Base-by-base conservation (phyloP, 805 yeast species). In the Pachysolen tannophilus region DNA sequence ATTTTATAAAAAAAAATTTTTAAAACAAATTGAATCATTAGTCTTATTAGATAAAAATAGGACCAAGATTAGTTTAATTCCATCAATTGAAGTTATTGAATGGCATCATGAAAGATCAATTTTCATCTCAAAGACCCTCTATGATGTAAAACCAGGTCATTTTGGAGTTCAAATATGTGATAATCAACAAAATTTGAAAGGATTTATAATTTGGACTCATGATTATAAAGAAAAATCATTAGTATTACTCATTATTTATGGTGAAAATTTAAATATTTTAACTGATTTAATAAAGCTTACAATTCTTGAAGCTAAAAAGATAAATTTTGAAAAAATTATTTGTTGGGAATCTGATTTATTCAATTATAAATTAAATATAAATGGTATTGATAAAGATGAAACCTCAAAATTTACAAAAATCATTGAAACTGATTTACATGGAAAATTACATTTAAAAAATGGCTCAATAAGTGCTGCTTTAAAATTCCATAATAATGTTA, bases 201-300 rank as follows among this genome's bases (percentile, higher is more conserved):
- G 63, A 16, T 70, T 64, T 42, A 49, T 65, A 7, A 43, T 65
- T 11, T 72, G 75, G 75, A 58, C 54, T 30, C 69, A 64, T 35
- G 65, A 65, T 29, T 39, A 36, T 23, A 28, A 31, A 8, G 34
- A 32, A 3, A 39, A 43, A 15, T n/a, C 25, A 3, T 38, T 48
- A 2, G 28, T 34, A 3, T 33, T 55, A 10, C 28, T 50, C 32
- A 37, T 45, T 45, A 26, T 51, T 10, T 38, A 45, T 34, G 46
- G 49, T 1, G 32, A 29, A n/a, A 32, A 35, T 5, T 11, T 33
- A 4, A 44, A 35, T 1, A 33, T 39, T 15, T 38, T 46, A 8
- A 24, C 37, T 6, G 30, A 30, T 8, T 33, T 52, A 23, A 20
- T 55, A 5, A 32, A 33, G 6, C 33, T 38, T 9, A 30, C 43